Evolutionary conservation across 306 rosid species (phyloP).

Genomic region (Cicer chorassanicum): DNA sequence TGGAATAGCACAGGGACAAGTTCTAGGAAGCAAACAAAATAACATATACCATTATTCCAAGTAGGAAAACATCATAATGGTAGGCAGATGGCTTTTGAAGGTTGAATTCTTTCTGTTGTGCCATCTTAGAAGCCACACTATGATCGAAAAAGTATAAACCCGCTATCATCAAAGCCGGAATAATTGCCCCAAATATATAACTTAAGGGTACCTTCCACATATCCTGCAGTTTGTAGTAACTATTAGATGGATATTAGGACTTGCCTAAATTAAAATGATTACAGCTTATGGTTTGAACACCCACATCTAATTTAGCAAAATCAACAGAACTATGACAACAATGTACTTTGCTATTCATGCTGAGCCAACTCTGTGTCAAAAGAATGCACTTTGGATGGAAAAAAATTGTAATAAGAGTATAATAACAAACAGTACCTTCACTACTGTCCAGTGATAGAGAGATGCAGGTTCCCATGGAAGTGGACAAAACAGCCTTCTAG

Average conservation of each 20-base stretch:
- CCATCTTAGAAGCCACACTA: constrained; percentile 88
- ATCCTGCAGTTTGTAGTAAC: constrained; percentile 60
- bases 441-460: constrained; percentile 79
- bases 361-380: constrained; percentile 2
- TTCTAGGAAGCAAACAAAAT: constrained; percentile 33
- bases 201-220: constrained; percentile 71
- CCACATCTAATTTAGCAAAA: neutral
- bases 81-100: constrained; percentile 90
- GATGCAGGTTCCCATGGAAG: constrained; percentile 80
- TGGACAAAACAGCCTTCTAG: constrained; percentile 82
- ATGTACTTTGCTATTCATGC: neutral
- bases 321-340: neutral
- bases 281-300: neutral
- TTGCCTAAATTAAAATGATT: constrained; percentile 22
- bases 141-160: constrained; percentile 94
- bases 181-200: constrained; percentile 66
- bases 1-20: constrained; percentile 17
- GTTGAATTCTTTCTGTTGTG: constrained; percentile 91
- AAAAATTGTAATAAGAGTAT: neutral
- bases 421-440: constrained; percentile 54
- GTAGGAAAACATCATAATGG: constrained; percentile 78
- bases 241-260: constrained; percentile 35
- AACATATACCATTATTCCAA: constrained; percentile 73
- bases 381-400: constrained; percentile 18
- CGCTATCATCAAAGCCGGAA: constrained; percentile 91